phyloP scores from a whole-genome alignment of 305 asterid genomes.

The Euphrasia arctica region DNA sequence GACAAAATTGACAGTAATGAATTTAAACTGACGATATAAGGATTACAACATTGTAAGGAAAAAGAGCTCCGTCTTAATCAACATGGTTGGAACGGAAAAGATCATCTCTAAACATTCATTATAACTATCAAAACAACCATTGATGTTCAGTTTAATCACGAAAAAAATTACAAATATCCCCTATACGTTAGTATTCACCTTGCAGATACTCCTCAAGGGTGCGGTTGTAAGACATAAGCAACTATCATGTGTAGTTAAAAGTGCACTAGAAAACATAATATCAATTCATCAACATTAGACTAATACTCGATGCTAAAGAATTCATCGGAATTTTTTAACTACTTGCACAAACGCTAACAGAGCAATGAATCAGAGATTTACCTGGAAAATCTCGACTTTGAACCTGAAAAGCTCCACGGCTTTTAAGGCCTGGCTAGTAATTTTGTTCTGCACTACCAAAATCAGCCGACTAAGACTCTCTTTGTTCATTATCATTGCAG shows the following conservation, averaged over 20 bases:
- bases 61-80: not conserved
- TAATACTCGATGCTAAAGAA: not conserved
- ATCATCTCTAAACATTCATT: no score
- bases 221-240: not conserved
- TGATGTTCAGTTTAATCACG: not conserved
- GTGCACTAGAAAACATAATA: not conserved
- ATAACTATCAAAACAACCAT: no score
- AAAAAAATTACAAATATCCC: not conserved
- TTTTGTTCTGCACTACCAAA: slow-evolving; percentile 53
- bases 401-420: slow-evolving; percentile 50
- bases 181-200: not conserved
- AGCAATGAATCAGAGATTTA: slow-evolving; percentile 24
- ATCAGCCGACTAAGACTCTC: slow-evolving; percentile 59
- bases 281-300: not conserved
- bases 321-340: no score
- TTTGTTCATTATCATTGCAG: slow-evolving; percentile 39
- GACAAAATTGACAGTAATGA: not conserved
- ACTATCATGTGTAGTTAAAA: not conserved
- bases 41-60: not conserved
- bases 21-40: slow-evolving; percentile 5
- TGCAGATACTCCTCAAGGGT: not conserved
- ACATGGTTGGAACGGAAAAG: no score
- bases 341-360: no score
- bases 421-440: slow-evolving; percentile 76
- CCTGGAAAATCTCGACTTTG: slow-evolving; percentile 87